Base-by-base conservation (phyloP, 768 basidiomycete species). In the Calocybe indica region DNA sequence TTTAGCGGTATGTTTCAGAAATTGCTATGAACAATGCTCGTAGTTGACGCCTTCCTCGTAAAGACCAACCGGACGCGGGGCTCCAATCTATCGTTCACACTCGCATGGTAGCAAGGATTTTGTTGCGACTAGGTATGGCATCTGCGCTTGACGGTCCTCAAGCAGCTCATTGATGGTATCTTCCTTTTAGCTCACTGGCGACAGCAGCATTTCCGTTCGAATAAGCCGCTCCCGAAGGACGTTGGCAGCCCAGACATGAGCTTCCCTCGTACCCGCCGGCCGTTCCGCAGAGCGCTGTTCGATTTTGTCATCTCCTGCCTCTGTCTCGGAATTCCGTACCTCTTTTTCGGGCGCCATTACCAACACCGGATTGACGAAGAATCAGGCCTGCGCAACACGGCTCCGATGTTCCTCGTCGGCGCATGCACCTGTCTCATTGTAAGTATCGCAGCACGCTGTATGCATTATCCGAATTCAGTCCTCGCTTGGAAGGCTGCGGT, bases 281-380 rank as follows among this genome's bases (percentile, higher is more conserved):
- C 66, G 7, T 67, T 86, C 58, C 48, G 68, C 29, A 78, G 83
- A 36, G 71, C 69, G 3, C 50, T 80, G 31, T 47, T 78, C 43
- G 83, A 87, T 59, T 61, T 88, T 56, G 30, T 87, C 37, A 62
- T 84, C 47, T 78, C 82, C 0, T 68, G 76, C 52, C 52, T 92
- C 15, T 87, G 85, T 58, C 74, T 92, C 7, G 89, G 89, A 2
- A 82, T 92, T 42, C 89, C 89, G 1, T 89, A 83, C 63, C 62
- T 91, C 48, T 88, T 89, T 68, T 62, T 79, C 53, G 75, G 78
- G 44, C 77, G 80, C 44, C 57, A 73, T 7, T 66, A 71, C 37
- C 63, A 69, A 50, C 73, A 74, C 39, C 62, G 77, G 13, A 57
- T 74, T 31, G 85, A 88, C 58, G 75, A 80, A 43, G 87, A 88